These are phyloP conservation scores for Albifimbria verrucaria DNA, from an alignment of 2,329 filamentous ascomycete genomes.

Conservation along the genomic window DNA sequence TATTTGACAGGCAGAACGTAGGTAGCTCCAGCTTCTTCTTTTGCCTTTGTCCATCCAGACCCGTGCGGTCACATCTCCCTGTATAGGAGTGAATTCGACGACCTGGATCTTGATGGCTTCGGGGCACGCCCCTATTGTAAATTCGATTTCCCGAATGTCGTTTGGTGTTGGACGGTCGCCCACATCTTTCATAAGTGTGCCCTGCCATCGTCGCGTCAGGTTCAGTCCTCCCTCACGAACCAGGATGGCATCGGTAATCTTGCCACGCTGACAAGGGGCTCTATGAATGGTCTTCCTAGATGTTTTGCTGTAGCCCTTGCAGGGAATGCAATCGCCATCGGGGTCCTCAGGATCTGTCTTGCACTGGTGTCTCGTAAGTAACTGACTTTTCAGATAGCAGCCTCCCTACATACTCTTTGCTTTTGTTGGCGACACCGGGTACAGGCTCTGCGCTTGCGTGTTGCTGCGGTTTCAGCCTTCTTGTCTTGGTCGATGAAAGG, in stretches of 20 bases:
- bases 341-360: slow-evolving; percentile 25
- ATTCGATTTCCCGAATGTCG: slow-evolving; percentile 27
- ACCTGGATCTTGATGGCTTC: slow-evolving; percentile 36
- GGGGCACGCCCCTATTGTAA: slow-evolving; percentile 35
- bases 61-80: slow-evolving; percentile 35
- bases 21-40: slow-evolving; percentile 27
- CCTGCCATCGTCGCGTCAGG: slow-evolving; percentile 41
- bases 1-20: slow-evolving; percentile 37
- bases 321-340: slow-evolving; percentile 36
- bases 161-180: slow-evolving; percentile 24
- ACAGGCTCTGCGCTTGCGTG: neutral
- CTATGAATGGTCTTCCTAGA: slow-evolving; percentile 47
- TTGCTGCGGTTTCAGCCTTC: neutral
- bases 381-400: neutral
- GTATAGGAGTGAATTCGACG: slow-evolving; percentile 34
- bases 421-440: slow-evolving; percentile 3
- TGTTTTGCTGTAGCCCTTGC: slow-evolving; percentile 30
- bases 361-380: slow-evolving; percentile 29
- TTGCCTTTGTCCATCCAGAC: slow-evolving; percentile 31
- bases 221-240: slow-evolving; percentile 41
- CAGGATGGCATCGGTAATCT: slow-evolving; percentile 36
- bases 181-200: slow-evolving; percentile 38
- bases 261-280: slow-evolving; percentile 40
- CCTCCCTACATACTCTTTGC: slow-evolving; percentile 12
- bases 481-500: neutral